phyloP scores from a whole-genome alignment of 1,284 basidiomycete species.

The Trichosporon sp. region DNA sequence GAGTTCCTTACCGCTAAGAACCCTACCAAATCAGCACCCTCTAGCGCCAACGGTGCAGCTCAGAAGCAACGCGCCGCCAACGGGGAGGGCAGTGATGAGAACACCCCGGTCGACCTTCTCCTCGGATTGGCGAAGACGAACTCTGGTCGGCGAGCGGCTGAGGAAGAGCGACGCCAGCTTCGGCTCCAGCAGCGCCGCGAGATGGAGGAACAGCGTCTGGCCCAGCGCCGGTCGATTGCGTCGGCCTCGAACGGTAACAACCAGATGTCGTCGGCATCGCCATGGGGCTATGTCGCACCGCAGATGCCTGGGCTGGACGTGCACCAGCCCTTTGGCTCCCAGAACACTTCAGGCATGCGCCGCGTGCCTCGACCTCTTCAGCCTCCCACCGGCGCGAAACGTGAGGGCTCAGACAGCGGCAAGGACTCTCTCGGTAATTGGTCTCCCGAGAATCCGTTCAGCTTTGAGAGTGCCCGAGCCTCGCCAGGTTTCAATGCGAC shows the following conservation, averaged over 20 bases:
- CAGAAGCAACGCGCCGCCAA: constrained; percentile 10
- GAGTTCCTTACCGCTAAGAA: constrained; percentile 49
- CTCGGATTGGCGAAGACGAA: constrained; percentile 46
- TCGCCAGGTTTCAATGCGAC: constrained; percentile 9
- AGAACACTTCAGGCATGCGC: background rate
- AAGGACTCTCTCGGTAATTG: constrained; percentile 4
- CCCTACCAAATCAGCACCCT: constrained; percentile 13
- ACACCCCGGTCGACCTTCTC: constrained; percentile 45
- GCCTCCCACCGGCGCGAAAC: constrained; percentile 24
- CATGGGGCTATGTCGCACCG: constrained; percentile 49
- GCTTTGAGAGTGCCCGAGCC: constrained; percentile 17
- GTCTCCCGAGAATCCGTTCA: constrained; percentile 22
- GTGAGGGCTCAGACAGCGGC: constrained; percentile 1
- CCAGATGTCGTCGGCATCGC: constrained; percentile 22
- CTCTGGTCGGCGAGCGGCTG: constrained; percentile 42
- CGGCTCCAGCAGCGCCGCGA: constrained; percentile 44
- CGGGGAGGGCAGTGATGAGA: constrained; percentile 27
- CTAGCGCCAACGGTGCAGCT: constrained; percentile 15
- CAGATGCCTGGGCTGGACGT: constrained; percentile 49
- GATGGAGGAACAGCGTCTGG: constrained; percentile 35
- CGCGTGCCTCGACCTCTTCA: constrained; percentile 40
- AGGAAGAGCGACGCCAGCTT: constrained; percentile 45
- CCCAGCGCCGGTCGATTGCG: constrained; percentile 17
- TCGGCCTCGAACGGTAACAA: constrained; percentile 15
- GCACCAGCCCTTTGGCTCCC: constrained; percentile 44